Evolutionary conservation across 768 basidiomycete genomes (phyloP).

Genomic region (Lentinula guzmanii): DNA sequence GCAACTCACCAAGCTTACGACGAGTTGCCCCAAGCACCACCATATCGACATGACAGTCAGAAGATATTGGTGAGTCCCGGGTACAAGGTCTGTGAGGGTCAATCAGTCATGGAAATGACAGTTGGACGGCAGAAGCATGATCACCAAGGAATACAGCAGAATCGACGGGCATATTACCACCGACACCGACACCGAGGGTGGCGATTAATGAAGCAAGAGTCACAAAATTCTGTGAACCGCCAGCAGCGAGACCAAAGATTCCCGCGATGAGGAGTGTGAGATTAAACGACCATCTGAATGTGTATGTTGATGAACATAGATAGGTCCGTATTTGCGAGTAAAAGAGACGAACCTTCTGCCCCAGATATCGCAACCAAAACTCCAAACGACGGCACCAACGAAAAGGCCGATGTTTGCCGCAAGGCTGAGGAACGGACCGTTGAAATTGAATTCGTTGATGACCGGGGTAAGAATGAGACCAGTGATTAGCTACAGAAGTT

Average conservation of each 20-base stretch:
- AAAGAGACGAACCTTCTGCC: conserved; percentile 44
- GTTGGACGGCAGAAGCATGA: conserved; percentile 1
- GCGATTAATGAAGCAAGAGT: conserved; percentile 43
- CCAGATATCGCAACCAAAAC: conserved; percentile 64
- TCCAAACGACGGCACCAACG: conserved; percentile 66
- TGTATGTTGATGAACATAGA: background rate
- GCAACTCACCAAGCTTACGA: conserved; percentile 36
- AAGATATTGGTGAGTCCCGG: conserved; percentile 51
- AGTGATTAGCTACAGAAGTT: conserved; percentile 43
- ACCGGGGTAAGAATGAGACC: conserved; percentile 61
- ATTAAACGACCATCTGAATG: conserved; percentile 57
- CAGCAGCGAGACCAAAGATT: conserved; percentile 46
- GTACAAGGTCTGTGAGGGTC: conserved; percentile 38
- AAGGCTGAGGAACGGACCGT: conserved; percentile 59
- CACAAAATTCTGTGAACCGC: conserved; percentile 38
- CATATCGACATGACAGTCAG: conserved; percentile 52
- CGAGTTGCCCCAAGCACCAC: conserved; percentile 54
- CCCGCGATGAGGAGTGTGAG: conserved; percentile 48
- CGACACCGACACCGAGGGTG: conserved; percentile 40
- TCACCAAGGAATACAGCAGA: conserved; percentile 45
- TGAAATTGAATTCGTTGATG: conserved; percentile 56
- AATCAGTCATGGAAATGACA: background rate
- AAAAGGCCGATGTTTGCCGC: conserved; percentile 70
- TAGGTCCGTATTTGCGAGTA: background rate
- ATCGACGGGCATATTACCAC: conserved; percentile 54